Percentiles rank a stretch among this genome's conserved stretches.
These are phyloP conservation scores for Breynia disticha DNA, from an alignment of 441 rosid genomes.

Conservation along the genomic window DNA sequence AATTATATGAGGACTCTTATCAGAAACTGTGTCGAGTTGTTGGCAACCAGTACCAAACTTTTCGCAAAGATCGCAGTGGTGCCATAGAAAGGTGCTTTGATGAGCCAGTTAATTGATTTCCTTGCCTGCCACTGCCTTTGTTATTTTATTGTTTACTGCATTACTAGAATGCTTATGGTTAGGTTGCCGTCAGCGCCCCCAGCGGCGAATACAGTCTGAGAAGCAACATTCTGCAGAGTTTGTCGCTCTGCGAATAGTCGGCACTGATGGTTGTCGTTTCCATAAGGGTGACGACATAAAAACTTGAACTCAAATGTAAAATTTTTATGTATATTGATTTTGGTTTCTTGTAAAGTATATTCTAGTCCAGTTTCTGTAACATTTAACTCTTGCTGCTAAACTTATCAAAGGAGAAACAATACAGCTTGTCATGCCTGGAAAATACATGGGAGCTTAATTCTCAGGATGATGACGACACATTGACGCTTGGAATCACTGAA, in stretches of 20 bases:
- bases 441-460: no score
- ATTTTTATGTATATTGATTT: slow-evolving; percentile 10
- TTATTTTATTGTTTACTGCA: background rate
- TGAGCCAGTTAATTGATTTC: background rate
- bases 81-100: background rate
- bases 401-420: no score
- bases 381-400: no score
- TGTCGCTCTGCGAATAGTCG: background rate
- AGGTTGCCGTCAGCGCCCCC: background rate
- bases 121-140: background rate
- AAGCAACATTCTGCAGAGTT: slow-evolving; percentile 9
- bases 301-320: slow-evolving; percentile 10
- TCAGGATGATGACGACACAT: no score
- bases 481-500: no score
- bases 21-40: slow-evolving; percentile 4
- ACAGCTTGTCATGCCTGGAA: no score
- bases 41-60: slow-evolving; percentile 6
- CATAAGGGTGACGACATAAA: background rate
- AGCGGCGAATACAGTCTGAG: background rate
- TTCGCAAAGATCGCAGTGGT: background rate
- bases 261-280: background rate
- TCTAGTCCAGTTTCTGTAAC: background rate
- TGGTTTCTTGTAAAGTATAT: slow-evolving; percentile 6
- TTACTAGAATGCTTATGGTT: background rate
- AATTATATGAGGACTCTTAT: slow-evolving; percentile 1